Evolutionary conservation across 768 basidiomycete genomes (phyloP).

Genomic region (Termitomyces titanicus): DNA sequence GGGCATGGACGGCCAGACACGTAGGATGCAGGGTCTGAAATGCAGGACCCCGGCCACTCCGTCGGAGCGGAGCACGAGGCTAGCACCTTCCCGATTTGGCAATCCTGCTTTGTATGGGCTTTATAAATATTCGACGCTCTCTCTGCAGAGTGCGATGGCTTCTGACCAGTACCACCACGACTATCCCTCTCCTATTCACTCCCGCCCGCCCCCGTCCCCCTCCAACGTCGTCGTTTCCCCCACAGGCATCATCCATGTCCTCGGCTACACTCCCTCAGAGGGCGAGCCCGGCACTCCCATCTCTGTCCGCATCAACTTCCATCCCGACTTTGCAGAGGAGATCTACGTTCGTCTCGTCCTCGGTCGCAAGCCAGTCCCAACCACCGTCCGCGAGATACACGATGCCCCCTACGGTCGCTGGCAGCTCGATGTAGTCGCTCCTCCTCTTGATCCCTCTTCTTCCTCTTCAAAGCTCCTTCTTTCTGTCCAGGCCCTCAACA

Average conservation of each 20-base stretch:
- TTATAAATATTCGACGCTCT: slow-evolving; percentile 13
- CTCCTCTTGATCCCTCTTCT: slow-evolving; percentile 45
- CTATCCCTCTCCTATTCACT: slow-evolving; percentile 10
- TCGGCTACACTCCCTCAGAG: slow-evolving; percentile 59
- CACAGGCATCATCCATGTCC: slow-evolving; percentile 57
- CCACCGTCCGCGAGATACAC: slow-evolving; percentile 57
- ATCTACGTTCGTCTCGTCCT: slow-evolving; percentile 74
- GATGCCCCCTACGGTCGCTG: slow-evolving; percentile 46
- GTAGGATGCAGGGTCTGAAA: slow-evolving; percentile 23
- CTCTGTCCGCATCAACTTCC: slow-evolving; percentile 60
- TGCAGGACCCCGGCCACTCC: slow-evolving; percentile 7
- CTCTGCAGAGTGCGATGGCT: not conserved
- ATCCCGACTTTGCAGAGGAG: slow-evolving; percentile 42
- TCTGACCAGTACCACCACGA: slow-evolving; percentile 9
- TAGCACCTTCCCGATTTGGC: slow-evolving; percentile 7
- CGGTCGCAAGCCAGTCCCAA: slow-evolving; percentile 63
- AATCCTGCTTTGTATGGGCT: slow-evolving; percentile 11
- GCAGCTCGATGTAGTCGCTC: slow-evolving; percentile 64
- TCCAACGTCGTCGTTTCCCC: slow-evolving; percentile 38
- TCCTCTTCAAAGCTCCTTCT: slow-evolving; percentile 43
- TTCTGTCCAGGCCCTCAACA: slow-evolving; percentile 60
- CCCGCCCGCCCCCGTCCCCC: not conserved
- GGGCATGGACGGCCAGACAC: slow-evolving; percentile 52
- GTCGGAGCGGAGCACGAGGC: slow-evolving; percentile 14
- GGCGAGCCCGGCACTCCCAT: slow-evolving; percentile 64